Base-by-base conservation (phyloP, 768 basidiomycete species). In the Lentinula raphanica region DNA sequence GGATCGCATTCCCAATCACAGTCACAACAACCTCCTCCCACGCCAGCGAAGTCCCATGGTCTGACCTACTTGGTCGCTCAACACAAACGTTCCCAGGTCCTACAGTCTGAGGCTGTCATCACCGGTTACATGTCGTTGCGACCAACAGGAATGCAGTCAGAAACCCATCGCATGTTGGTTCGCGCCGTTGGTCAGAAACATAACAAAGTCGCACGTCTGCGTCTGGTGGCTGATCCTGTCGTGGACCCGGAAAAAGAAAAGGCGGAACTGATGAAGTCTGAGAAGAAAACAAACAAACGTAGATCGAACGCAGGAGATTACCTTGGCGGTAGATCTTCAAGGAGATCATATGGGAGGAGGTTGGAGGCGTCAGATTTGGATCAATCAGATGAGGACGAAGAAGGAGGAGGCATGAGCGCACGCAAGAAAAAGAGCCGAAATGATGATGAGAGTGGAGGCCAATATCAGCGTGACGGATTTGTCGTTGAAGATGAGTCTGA, bases 61-160 rank as follows among this genome's bases (percentile, higher is more conserved):
- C 77, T 94, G 46, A 90, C 92, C 25, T 94, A 94, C 71, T 86
- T 94, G 63, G 89, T 93, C 58, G 92, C 91, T 15, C 91, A 94
- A 65, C 92, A 90, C 71, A 91, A 92, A 68, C 84, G 87, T 45
- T 87, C 89, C 2, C 85, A 88, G 62, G 86, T 95, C 17, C 79
- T 92, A n/a, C 93, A 95, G 70, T 81, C 90, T 25, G 92, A 94
- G 67, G 87, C 90, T 2, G 75, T 88, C 59, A 78, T 94, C 58
- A 89, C 90, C 2, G 93, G 93, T 39, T 84, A 86, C 65, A 87
- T 95, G 83, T 80, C 84, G 40, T 76, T 96, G 59, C 86, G 88
- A 2, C 94, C 94, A 2, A 90, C 91, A 3, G 88, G 90, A 59
- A 93, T 94, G 88, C 88, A 93, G 67, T 90, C 88, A 4, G 88